Conservation (phyloP, 352 stramenopile species). For the Bremia lactucae region DNA sequence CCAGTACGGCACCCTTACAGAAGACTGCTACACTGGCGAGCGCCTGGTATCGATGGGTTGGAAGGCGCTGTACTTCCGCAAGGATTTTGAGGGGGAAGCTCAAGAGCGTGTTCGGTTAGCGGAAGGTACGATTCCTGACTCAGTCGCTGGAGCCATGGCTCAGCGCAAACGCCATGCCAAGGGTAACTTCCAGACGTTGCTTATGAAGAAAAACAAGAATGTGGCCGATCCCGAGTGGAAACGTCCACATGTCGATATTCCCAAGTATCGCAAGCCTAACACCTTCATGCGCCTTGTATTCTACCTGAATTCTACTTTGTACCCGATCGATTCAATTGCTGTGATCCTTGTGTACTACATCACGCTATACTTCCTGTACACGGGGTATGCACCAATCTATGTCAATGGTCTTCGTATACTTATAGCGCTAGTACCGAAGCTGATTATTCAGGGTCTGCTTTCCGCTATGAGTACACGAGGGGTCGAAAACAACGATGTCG, state of each 20-base stretch:
- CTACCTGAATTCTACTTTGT: constrained; percentile 77
- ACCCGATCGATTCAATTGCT: constrained; percentile 64
- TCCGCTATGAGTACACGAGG: constrained; percentile 62
- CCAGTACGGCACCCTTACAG: constrained; percentile 76
- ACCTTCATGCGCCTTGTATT: constrained; percentile 80
- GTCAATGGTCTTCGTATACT: constrained; percentile 60
- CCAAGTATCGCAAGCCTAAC: constrained; percentile 72
- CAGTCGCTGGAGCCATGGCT: constrained; percentile 62
- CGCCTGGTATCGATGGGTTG: constrained; percentile 69
- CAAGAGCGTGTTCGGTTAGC: constrained; percentile 64
- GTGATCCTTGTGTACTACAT: constrained; percentile 81
- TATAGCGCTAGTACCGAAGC: constrained; percentile 54
- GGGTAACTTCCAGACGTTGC: constrained; percentile 72
- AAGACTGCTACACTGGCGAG: constrained; percentile 76
- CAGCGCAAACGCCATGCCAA: constrained; percentile 80
- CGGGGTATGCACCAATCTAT: constrained; percentile 74
- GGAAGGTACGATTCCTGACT: constrained; percentile 69
- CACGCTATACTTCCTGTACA: constrained; percentile 81
- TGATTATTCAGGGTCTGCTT: constrained; percentile 64
- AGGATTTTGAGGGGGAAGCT: constrained; percentile 78
- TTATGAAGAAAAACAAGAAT: constrained; percentile 78
- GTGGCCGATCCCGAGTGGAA: constrained; percentile 77
- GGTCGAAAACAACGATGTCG: constrained; percentile 74
- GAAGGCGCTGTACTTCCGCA: constrained; percentile 82
- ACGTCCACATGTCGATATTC: constrained; percentile 50